These are phyloP conservation scores for Lactuca saligna DNA, from an alignment of 129 eudicot species.

Conservation along the genomic window DNA sequence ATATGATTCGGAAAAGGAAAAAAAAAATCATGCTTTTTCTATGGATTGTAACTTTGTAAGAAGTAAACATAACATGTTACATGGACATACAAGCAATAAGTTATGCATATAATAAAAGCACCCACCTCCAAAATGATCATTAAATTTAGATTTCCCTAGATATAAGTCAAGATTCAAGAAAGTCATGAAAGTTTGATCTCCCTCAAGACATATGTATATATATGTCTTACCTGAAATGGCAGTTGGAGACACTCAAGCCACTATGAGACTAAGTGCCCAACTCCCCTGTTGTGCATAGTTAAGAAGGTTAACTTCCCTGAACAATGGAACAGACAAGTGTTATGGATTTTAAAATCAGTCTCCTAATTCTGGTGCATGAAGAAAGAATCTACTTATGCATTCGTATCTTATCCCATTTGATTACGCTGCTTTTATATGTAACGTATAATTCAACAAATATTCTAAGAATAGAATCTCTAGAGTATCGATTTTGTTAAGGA, in stretches of 20 bases:
- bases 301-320: conserved; percentile 63
- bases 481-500: conserved; percentile 21
- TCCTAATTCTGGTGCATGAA: conserved; percentile 39
- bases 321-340: conserved; percentile 60
- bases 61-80: not conserved
- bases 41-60: not conserved
- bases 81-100: conserved; percentile 4
- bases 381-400: conserved; percentile 28
- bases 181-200: not conserved
- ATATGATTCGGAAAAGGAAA: conserved; percentile 30
- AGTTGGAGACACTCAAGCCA: conserved; percentile 90
- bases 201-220: not conserved
- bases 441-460: not conserved
- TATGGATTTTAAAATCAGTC: conserved; percentile 36
- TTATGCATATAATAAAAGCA: conserved; percentile 12
- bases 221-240: conserved; percentile 76
- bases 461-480: conserved; percentile 12
- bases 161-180: conserved; percentile 15
- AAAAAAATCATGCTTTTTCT: not conserved
- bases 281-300: conserved; percentile 57
- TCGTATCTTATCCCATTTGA: conserved; percentile 25
- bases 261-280: conserved; percentile 77
- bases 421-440: conserved; percentile 5
- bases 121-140: not conserved
- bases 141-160: not conserved